These are phyloP conservation scores for Eutrema yunnanense DNA, from an alignment of 345 rosid species.

Conservation along the genomic window DNA sequence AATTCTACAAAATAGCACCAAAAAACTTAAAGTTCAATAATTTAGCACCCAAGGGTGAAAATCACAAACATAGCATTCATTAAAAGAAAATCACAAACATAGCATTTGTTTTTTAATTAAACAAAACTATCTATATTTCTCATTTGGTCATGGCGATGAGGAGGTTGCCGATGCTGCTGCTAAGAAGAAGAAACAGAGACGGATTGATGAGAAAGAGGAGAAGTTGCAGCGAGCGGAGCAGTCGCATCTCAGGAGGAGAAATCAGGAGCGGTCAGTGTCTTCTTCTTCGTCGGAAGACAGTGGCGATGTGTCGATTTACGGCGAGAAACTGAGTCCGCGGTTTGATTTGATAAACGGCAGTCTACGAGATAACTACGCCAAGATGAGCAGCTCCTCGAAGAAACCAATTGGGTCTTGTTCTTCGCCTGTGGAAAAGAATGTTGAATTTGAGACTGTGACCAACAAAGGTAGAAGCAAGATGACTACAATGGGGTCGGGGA, in stretches of 20 bases:
- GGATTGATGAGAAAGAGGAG: slow-evolving; percentile 37
- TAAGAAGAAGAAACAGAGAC: slow-evolving; percentile 36
- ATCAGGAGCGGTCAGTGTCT: not conserved
- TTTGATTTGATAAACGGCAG: slow-evolving; percentile 56
- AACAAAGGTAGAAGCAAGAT: too few relatives aligned
- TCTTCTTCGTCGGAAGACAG: slow-evolving; percentile 31
- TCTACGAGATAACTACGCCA: slow-evolving; percentile 41
- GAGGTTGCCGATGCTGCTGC: not conserved
- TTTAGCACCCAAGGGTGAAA: too few relatives aligned
- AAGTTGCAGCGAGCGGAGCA: slow-evolving; percentile 44
- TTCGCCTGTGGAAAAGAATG: too few relatives aligned
- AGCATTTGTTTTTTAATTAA: too few relatives aligned
- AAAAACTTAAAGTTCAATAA: too few relatives aligned
- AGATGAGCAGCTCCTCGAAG: too few relatives aligned
- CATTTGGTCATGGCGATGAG: slow-evolving; percentile 32
- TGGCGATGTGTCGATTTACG: slow-evolving; percentile 41
- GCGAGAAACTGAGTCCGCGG: slow-evolving; percentile 44
- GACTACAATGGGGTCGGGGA: slow-evolving; percentile 23
- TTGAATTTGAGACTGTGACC: too few relatives aligned
- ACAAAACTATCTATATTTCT: too few relatives aligned
- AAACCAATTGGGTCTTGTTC: too few relatives aligned
- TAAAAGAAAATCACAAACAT: too few relatives aligned
- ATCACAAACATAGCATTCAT: too few relatives aligned
- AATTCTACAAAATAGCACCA: too few relatives aligned
- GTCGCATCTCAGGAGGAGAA: slow-evolving; percentile 29